A percentile compares a stretch with the other conserved stretches of the same genome.
These are phyloP conservation scores for Paramecium caudatum DNA, from an alignment of 73 alveolate species.

Conservation along the genomic window DNA sequence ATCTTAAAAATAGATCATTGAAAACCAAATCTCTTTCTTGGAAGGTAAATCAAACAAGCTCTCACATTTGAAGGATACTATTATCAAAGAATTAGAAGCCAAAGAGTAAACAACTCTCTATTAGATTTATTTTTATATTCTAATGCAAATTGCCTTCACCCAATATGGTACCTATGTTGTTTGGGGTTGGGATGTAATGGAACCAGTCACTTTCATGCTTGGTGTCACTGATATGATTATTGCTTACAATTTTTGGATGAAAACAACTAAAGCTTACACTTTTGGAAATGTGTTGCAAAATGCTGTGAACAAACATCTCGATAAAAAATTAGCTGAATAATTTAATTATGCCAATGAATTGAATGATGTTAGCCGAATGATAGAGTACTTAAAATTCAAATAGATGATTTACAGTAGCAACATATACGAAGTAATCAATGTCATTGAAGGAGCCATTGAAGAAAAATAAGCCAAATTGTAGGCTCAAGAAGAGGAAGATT, in stretches of 20 bases:
- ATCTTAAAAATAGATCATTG: conserved; percentile 20
- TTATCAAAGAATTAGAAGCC: conserved; percentile 50
- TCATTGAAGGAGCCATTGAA: conserved; percentile 58
- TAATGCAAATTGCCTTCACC: conserved; percentile 57
- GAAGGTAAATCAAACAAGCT: neutral
- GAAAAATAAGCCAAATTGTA: conserved; percentile 60
- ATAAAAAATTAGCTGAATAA: neutral
- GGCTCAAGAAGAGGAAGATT: conserved; percentile 53
- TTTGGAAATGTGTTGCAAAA: conserved; percentile 56
- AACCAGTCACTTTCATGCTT: conserved; percentile 78
- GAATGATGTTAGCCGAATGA: conserved; percentile 56
- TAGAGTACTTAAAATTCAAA: conserved; percentile 49
- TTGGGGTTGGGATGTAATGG: conserved; percentile 83
- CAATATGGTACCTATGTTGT: conserved; percentile 79
- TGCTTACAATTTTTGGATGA: conserved; percentile 79
- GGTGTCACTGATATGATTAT: conserved; percentile 76
- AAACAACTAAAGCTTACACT: conserved; percentile 56
- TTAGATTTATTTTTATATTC: conserved; percentile 56
- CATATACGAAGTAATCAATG: conserved; percentile 36
- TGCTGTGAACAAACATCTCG: conserved; percentile 57
- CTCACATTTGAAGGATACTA: conserved; percentile 26
- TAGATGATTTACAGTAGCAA: conserved; percentile 35
- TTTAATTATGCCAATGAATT: conserved; percentile 52
- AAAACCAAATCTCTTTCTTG: conserved; percentile 4
- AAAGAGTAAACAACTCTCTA: conserved; percentile 44